Evolutionary conservation across 1,284 basidiomycete species (phyloP), one percentile per base, ranked within the genome.

Genomic region (Rhodotorula sp.): DNA sequence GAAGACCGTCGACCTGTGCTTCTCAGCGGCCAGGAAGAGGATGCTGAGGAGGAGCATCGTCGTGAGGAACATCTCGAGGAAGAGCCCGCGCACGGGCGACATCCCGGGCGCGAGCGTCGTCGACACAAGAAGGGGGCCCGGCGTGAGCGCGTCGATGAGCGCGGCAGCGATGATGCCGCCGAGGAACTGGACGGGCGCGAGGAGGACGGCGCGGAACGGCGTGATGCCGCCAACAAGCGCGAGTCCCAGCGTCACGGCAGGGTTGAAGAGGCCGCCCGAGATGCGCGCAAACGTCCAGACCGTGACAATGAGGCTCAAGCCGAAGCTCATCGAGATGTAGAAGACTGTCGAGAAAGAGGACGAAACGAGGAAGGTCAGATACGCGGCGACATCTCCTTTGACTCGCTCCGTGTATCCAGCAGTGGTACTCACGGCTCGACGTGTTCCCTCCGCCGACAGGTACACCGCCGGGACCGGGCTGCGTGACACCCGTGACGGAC

Each of bases 1-100:
- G 71, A 91, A 87, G 2, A 89, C 88, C 1, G 90, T 91, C 0
- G 85, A 83, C 41, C 83, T 82, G 77, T 89, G 88, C 81, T 90
- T 62, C 49, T 67, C 62, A 25, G 54, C 42, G 16, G 71, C 67
- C 19, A 68, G 58, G 3, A 71, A 70, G 59, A 79, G 76, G 62
- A 72, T 68, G 2, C 63, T 48, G 42, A 90, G 80, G 88, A 80
- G 80, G 48, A 81, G 74, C 23, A 84, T 81, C 7, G 85, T 81
- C 3, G 88, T 66, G 17, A 72, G 34, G 45, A 72, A 67, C 60
- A 68, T 61, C 42, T 73, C 69, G 46, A 70, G 34, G 53, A 73
- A 71, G 17, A 73, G 69, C 0, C 70, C 70, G 41, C 61, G 67
- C 1, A 34, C 61, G 19, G 55, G 50, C 17, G 52, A 59, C 52